Conservation (phyloP, 306 rosid genomes). For the Hippophae tibetana region DNA sequence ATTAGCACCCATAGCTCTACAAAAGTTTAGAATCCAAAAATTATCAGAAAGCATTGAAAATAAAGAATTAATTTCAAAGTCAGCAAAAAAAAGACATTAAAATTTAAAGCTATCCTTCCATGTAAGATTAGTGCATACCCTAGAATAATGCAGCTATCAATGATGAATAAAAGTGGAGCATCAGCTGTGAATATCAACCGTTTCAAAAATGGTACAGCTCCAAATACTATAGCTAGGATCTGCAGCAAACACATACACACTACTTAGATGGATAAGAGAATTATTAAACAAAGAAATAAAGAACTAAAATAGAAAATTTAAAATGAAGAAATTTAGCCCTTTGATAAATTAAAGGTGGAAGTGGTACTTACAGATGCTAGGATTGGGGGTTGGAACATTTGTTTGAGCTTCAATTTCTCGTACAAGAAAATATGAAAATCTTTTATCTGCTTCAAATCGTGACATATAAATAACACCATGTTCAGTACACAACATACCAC, state of each 20-base stretch:
- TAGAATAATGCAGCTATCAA: slow-evolving; percentile 94
- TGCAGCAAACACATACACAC: slow-evolving; percentile 28
- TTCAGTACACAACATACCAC: too few species aligned
- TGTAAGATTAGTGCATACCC: slow-evolving; percentile 52
- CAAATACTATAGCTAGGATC: slow-evolving; percentile 85
- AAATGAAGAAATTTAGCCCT: neutral
- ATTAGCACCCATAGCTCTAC: too few species aligned
- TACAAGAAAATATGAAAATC: slow-evolving; percentile 26
- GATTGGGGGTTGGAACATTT: slow-evolving; percentile 87
- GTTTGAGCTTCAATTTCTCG: slow-evolving; percentile 84
- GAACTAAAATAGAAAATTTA: neutral
- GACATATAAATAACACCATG: too few species aligned
- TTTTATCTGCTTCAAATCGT: slow-evolving; percentile 41
- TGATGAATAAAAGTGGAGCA: slow-evolving; percentile 87
- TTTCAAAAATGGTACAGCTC: slow-evolving; percentile 67
- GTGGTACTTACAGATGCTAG: slow-evolving; percentile 78
- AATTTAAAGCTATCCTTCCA: too few species aligned
- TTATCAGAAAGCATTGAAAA: too few species aligned
- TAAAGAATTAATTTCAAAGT: too few species aligned
- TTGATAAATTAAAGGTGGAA: neutral
- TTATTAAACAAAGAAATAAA: neutral
- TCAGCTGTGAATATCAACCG: slow-evolving; percentile 53
- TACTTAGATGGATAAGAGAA: slow-evolving; percentile 12
- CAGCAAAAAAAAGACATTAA: too few species aligned
- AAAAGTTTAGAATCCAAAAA: too few species aligned